Base-by-base conservation (phyloP, 2,329 filamentous ascomycete species). In the Microdochium bolleyi region DNA sequence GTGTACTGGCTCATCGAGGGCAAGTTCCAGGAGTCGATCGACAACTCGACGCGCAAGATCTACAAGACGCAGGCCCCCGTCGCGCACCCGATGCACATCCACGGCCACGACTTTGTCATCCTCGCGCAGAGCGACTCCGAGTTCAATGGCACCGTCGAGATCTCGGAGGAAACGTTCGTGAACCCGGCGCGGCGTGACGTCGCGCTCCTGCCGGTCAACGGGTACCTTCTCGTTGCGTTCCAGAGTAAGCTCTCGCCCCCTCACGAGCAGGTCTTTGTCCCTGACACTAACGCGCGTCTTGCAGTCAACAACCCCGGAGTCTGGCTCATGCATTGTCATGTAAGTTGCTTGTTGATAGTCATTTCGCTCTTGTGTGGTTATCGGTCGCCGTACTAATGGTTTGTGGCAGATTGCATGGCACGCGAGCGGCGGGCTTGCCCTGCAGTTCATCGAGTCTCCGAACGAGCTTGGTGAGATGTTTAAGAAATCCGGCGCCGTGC, bases 131-230 rank as follows among this genome's bases (percentile, higher is more conserved):
- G 62, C 48, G 64, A 58, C 51, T 60, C 55, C 19, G 54, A 32
- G 30, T 63, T 70, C 13, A 67, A 65, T 54, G 66, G 60, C 11
- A 48, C 61, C 16, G 9, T 34, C 9, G 16, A 16, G 9, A 34
- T 34, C 30, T 9, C 30, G 30, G 30, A 9, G 9, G 30, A 34
- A 16, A 34, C 30, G 16, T 16, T 34, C 16, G 30, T 9, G 9
- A 79, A 77, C 51, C 75, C 75, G 3, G 67, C 70, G 2, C 66
- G 76, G 1, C 64, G 77, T n/a, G 77, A 79, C 59, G 73, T 72
- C 1, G 70, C 71, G 2, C 68, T 73, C 54, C 61, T 79, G 4
- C 71, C 73, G 0, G 62, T 60, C 1, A 59, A 56, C 10, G 77
- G 76, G 0, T 74, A 73, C 62, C 55, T 79, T 7, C 70, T 73